Percentiles rank a stretch among this genome's conserved stretches.
Evolutionary conservation across 2,329 filamentous ascomycete species (phyloP).

Genomic region (Aspergillus viridinutans): DNA sequence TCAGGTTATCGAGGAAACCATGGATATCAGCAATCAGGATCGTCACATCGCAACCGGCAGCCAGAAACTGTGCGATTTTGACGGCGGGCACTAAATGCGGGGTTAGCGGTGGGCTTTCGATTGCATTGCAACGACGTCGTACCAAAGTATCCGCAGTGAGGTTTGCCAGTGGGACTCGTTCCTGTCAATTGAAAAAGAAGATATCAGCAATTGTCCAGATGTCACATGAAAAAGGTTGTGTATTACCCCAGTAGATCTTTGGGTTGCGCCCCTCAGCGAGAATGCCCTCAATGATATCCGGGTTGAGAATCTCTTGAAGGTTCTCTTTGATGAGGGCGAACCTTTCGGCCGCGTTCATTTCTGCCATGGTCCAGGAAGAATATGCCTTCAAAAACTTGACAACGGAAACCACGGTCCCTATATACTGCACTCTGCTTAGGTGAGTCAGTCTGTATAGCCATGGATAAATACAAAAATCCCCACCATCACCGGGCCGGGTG

Average conservation of each 20-base stretch:
- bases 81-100: slow-evolving; percentile 62
- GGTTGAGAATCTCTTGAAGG: slow-evolving; percentile 75
- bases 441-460: background rate
- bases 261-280: slow-evolving; percentile 27
- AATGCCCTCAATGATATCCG: slow-evolving; percentile 44
- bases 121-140: background rate
- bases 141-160: slow-evolving; percentile 79
- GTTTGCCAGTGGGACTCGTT: slow-evolving; percentile 79
- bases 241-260: slow-evolving; percentile 31
- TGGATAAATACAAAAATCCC: background rate
- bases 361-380: background rate
- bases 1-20: slow-evolving; percentile 50
- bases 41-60: slow-evolving; percentile 76
- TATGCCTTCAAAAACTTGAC: background rate
- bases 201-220: background rate
- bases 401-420: background rate
- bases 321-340: slow-evolving; percentile 74
- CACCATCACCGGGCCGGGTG: background rate
- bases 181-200: slow-evolving; percentile 9
- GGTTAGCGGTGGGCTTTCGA: background rate
- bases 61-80: slow-evolving; percentile 84
- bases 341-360: slow-evolving; percentile 39
- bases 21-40: slow-evolving; percentile 68
- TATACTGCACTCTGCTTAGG: background rate
- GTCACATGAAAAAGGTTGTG: slow-evolving; percentile 21